Evolutionary conservation across 306 rosid species (phyloP).

Genomic region (Lagenaria siceraria): DNA sequence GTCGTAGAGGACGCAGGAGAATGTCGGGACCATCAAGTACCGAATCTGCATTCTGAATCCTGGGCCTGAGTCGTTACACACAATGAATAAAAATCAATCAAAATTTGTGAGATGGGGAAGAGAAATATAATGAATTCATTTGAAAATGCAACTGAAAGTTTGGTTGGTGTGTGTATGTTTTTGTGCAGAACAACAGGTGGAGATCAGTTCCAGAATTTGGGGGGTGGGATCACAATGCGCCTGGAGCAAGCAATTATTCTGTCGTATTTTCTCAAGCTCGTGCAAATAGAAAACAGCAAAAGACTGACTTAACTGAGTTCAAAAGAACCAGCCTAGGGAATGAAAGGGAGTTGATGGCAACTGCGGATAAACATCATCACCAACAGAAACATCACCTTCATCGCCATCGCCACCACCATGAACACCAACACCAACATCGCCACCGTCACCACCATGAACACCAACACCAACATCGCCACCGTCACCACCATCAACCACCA

Average conservation of each 20-base stretch:
- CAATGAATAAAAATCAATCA: not conserved
- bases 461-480: too few relatives aligned
- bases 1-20: too few relatives aligned
- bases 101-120: not conserved
- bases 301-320: conserved; percentile 32
- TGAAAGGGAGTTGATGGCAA: conserved; percentile 15
- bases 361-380: not conserved
- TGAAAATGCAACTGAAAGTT: not conserved
- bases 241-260: conserved; percentile 48
- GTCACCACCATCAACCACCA: not conserved
- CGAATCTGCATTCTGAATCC: too few relatives aligned
- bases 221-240: conserved; percentile 53
- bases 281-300: conserved; percentile 43
- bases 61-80: too few relatives aligned
- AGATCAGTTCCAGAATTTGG: conserved; percentile 83
- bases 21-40: too few relatives aligned
- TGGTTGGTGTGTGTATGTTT: not conserved
- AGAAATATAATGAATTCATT: not conserved
- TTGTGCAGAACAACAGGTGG: conserved; percentile 34
- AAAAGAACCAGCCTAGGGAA: conserved; percentile 36
- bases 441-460: not conserved
- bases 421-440: not conserved
- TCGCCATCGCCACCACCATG: conserved; percentile 8
- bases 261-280: conserved; percentile 64
- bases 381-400: conserved; percentile 11